Conservation (phyloP, 2,329 filamentous ascomycete genomes). For the Daldinia eschscholtzii region DNA sequence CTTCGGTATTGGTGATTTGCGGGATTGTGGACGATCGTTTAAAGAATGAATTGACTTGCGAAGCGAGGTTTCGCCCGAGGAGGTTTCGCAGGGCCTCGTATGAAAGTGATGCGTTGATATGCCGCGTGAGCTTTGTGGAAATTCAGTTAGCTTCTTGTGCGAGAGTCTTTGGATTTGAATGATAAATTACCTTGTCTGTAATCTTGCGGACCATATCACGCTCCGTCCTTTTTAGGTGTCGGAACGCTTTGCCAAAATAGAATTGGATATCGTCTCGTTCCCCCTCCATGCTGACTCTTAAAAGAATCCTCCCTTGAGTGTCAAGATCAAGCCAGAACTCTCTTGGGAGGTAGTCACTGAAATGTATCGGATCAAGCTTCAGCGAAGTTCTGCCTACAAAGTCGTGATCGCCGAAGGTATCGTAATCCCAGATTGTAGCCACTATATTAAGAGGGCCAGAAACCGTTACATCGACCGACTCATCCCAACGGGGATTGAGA, state of each 20-base stretch:
- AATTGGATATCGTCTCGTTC: constrained; percentile 99
- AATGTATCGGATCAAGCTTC: constrained; percentile 97
- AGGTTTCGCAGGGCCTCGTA: constrained; percentile 81
- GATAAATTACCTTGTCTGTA: constrained; percentile 86
- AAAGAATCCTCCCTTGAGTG: constrained; percentile 88
- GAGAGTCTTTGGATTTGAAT: not conserved
- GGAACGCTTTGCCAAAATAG: constrained; percentile 97
- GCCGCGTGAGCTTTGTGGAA: constrained; percentile 78
- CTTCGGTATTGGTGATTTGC: constrained; percentile 75
- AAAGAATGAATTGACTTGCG: constrained; percentile 58
- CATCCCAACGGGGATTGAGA: constrained; percentile 96
- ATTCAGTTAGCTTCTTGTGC: constrained; percentile 32
- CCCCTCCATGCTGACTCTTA: constrained; percentile 98
- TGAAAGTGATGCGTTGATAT: constrained; percentile 91
- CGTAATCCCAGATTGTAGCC: constrained; percentile 98
- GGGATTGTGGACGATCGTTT: constrained; percentile 68
- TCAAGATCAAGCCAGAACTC: constrained; percentile 99
- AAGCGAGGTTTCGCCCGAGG: constrained; percentile 76
- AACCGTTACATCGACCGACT: constrained; percentile 95
- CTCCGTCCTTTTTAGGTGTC: constrained; percentile 93
- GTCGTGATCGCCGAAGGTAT: constrained; percentile 96
- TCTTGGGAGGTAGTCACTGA: constrained; percentile 92
- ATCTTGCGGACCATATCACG: constrained; percentile 98
- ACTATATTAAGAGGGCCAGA: constrained; percentile 93
- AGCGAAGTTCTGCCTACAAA: constrained; percentile 97